Percentiles rank a stretch among this genome's conserved stretches.
Conservation (phyloP, 306 rosid genomes). For the Abrus precatorius region DNA sequence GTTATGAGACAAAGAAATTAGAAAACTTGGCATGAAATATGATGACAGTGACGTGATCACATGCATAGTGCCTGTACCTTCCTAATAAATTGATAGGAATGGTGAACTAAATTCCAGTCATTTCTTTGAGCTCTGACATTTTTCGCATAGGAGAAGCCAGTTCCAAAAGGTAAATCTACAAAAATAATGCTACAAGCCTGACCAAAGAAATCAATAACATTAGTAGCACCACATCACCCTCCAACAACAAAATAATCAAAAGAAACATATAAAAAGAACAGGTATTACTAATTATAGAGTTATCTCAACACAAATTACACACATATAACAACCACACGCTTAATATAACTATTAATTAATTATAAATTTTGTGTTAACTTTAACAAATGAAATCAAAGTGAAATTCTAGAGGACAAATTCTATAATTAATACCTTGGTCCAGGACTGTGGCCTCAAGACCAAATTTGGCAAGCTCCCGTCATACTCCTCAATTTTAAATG, state of each 20-base stretch:
- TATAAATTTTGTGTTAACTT: background rate
- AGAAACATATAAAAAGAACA: background rate
- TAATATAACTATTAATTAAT: background rate
- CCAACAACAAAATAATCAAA: background rate
- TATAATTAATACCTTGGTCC: constrained; percentile 69
- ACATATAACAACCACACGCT: background rate
- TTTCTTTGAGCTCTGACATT: constrained; percentile 34
- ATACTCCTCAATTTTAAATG: constrained; percentile 52
- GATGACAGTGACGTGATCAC: background rate
- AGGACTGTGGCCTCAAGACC: constrained; percentile 60
- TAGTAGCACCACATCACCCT: background rate
- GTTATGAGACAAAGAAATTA: background rate
- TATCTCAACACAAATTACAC: constrained; percentile 33
- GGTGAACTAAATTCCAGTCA: constrained; percentile 54
- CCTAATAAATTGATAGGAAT: constrained; percentile 61
- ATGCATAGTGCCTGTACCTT: constrained; percentile 49
- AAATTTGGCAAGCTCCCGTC: constrained; percentile 64
- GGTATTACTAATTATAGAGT: no score
- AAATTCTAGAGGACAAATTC: background rate
- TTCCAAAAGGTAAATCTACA: constrained; percentile 66
- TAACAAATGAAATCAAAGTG: background rate
- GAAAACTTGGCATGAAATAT: background rate
- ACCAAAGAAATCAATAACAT: background rate
- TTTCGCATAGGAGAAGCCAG: constrained; percentile 75
- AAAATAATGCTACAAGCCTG: constrained; percentile 66